Conservation (phyloP, 352 stramenopile genomes). For the Globisporangium paddicum region DNA sequence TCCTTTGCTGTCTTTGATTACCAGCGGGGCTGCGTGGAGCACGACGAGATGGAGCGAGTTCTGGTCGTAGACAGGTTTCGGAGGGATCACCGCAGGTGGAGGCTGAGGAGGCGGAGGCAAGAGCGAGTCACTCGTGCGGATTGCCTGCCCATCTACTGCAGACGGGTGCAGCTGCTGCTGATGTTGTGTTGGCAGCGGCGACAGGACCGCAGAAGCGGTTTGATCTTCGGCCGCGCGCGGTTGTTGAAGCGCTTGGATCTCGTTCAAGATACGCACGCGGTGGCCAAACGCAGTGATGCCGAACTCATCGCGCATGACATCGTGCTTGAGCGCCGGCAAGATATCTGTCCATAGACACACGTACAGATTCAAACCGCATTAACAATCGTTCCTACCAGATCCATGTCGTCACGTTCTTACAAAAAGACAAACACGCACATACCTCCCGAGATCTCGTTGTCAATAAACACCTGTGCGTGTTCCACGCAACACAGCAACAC, state of each 20-base stretch:
- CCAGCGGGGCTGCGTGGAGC: slow-evolving; percentile 73
- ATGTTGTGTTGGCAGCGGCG: not conserved
- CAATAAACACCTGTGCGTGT: slow-evolving; percentile 30
- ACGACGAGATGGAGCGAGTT: slow-evolving; percentile 76
- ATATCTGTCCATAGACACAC: slow-evolving; percentile 25
- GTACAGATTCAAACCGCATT: not conserved
- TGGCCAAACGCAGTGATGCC: slow-evolving; percentile 57
- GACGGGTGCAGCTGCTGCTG: not conserved
- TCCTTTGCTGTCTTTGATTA: slow-evolving; percentile 66
- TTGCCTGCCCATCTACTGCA: not conserved
- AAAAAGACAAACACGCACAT: slow-evolving; percentile 1
- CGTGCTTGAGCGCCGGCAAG: slow-evolving; percentile 52
- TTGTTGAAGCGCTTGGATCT: slow-evolving; percentile 40
- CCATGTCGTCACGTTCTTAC: not conserved
- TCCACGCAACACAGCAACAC: not conserved
- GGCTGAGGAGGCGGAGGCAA: slow-evolving; percentile 3
- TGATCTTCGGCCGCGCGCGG: not conserved
- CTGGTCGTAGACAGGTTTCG: slow-evolving; percentile 12
- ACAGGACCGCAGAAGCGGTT: not conserved
- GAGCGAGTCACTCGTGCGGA: not conserved
- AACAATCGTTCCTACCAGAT: not conserved
- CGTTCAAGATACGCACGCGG: slow-evolving; percentile 51
- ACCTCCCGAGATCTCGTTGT: slow-evolving; percentile 53
- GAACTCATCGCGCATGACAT: slow-evolving; percentile 60
- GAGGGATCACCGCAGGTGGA: slow-evolving; percentile 1